Conservation (phyloP, 805 yeast genomes). For the Lipomyces chichibuensis region DNA sequence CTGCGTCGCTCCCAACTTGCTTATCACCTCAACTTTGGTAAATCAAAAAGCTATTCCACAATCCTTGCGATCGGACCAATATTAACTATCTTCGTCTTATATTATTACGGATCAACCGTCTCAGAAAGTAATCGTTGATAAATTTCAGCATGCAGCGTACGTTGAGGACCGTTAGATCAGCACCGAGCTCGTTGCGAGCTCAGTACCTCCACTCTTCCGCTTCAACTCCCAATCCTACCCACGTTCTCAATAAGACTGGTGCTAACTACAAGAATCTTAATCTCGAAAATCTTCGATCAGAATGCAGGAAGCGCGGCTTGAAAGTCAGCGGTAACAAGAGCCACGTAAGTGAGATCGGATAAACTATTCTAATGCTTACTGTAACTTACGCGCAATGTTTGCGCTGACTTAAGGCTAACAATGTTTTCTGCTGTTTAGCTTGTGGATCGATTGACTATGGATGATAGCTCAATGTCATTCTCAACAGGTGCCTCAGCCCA, state of each 20-base stretch:
- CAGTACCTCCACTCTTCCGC: constrained; percentile 35
- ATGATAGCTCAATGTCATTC: constrained; percentile 28
- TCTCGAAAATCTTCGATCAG: constrained; percentile 31
- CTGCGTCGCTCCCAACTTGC: not conserved
- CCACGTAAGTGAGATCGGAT: constrained; percentile 12
- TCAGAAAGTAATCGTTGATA: not conserved
- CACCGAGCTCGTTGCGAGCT: constrained; percentile 33
- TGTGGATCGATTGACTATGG: constrained; percentile 32
- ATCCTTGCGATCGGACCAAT: too few relatives aligned
- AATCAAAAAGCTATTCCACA: not conserved
- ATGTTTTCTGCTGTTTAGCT: constrained; percentile 17
- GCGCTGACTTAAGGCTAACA: not conserved
- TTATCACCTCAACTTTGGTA: not conserved
- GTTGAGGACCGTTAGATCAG: constrained; percentile 30
- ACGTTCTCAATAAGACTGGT: constrained; percentile 24
- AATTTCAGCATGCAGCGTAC: constrained; percentile 24
- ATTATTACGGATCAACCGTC: constrained; percentile 5
- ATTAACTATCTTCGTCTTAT: not conserved
- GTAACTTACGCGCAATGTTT: not conserved
- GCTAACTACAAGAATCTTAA: constrained; percentile 30
- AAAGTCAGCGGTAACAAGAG: constrained; percentile 36
- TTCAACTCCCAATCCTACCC: constrained; percentile 34
- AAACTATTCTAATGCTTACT: not conserved
- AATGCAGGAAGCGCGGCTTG: constrained; percentile 36
- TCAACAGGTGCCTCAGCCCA: constrained; percentile 16